phyloP scores from a whole-genome alignment of 768 basidiomycete genomes.

The Kwoniella mangroviensis region DNA sequence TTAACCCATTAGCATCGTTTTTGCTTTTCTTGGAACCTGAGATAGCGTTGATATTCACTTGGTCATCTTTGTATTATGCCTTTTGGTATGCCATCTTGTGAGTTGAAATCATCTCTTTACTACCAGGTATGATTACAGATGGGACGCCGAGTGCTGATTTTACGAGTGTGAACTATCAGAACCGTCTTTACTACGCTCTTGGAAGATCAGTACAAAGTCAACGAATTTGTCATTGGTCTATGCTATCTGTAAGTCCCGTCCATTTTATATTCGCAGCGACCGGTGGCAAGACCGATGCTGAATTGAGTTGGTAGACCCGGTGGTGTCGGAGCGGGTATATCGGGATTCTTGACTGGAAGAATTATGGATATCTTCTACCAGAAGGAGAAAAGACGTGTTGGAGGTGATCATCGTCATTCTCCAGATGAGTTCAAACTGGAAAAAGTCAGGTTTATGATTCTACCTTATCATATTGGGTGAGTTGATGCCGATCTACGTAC shows the following conservation, averaged over 20 bases:
- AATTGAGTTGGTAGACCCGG: not conserved
- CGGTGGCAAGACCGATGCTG: not conserved
- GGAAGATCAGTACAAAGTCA: conserved; percentile 65
- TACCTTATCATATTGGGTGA: conserved; percentile 25
- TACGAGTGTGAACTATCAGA: conserved; percentile 42
- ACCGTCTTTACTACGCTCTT: conserved; percentile 64
- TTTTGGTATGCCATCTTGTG: conserved; percentile 50
- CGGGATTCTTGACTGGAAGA: conserved; percentile 66
- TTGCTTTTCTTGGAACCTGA: conserved; percentile 49
- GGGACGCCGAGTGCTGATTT: conserved; percentile 2
- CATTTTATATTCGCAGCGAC: not conserved
- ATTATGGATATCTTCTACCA: conserved; percentile 72
- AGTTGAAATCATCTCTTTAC: conserved; percentile 18
- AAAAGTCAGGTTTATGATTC: conserved; percentile 20
- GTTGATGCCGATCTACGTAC: no score
- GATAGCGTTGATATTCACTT: conserved; percentile 42
- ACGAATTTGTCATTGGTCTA: conserved; percentile 72
- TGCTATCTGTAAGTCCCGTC: conserved; percentile 65
- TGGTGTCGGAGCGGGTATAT: conserved; percentile 73
- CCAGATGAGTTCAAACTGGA: conserved; percentile 47
- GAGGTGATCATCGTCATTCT: conserved; percentile 43
- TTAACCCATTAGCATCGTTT: conserved; percentile 47
- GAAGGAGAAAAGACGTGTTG: conserved; percentile 55
- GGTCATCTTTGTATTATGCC: conserved; percentile 44
- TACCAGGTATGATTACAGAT: not conserved